Evolutionary conservation across 2,329 filamentous ascomycete species (phyloP).

Genomic region (Sporothrix protearum): DNA sequence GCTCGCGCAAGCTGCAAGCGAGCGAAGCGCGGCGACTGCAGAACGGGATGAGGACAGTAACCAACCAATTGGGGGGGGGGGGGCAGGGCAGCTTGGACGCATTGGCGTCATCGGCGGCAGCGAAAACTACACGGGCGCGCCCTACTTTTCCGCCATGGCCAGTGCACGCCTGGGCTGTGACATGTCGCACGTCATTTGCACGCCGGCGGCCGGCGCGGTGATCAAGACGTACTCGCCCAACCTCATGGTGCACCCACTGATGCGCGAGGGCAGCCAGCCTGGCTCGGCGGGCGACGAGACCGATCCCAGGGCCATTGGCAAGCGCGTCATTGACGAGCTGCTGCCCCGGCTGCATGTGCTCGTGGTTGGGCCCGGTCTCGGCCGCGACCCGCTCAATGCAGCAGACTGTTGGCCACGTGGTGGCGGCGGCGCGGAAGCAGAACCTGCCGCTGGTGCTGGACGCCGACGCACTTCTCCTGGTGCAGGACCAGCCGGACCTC

Average conservation of each 20-base stretch:
- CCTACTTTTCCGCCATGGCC: slow-evolving; percentile 97
- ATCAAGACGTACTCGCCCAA: slow-evolving; percentile 99
- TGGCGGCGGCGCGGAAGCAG: slow-evolving; percentile 69
- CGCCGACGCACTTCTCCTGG: slow-evolving; percentile 79
- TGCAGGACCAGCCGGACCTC: slow-evolving; percentile 70
- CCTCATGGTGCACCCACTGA: slow-evolving; percentile 95
- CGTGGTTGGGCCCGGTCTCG: slow-evolving; percentile 87
- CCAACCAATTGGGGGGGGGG: no score
- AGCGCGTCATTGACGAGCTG: slow-evolving; percentile 66
- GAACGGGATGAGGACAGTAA: no score
- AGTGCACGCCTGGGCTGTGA: slow-evolving; percentile 86
- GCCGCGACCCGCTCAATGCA: slow-evolving; percentile 88
- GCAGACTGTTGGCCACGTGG: slow-evolving; percentile 73
- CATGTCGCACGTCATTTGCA: slow-evolving; percentile 96
- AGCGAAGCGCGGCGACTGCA: background rate
- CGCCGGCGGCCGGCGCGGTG: slow-evolving; percentile 76
- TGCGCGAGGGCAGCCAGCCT: slow-evolving; percentile 50
- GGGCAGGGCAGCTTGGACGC: slow-evolving; percentile 89
- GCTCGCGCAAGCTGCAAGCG: background rate
- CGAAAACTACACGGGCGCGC: slow-evolving; percentile 93
- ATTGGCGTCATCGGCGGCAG: slow-evolving; percentile 93
- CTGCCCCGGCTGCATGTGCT: slow-evolving; percentile 84
- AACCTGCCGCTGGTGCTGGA: slow-evolving; percentile 82
- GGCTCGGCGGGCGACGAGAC: slow-evolving; percentile 53
- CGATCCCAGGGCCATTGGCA: slow-evolving; percentile 59